phyloP scores from a whole-genome alignment of 108 stramenopile genomes.

The Phaeodactylum tricornutum region DNA sequence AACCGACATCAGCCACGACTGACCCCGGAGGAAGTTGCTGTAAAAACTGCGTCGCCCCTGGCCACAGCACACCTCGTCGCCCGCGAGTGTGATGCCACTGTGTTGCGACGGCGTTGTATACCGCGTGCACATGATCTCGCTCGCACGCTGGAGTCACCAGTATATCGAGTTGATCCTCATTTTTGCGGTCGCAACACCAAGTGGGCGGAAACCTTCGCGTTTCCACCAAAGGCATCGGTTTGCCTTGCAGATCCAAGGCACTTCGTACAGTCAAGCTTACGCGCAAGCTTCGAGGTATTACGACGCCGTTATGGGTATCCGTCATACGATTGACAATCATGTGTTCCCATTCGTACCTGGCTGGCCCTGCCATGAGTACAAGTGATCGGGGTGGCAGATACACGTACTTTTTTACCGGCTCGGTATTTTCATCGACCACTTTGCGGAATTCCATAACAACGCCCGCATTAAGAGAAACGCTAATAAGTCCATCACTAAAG shows the following conservation, averaged over 20 bases:
- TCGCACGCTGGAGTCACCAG: slow-evolving; percentile 78
- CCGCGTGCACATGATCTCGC: slow-evolving; percentile 86
- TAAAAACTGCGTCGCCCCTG: slow-evolving; percentile 85
- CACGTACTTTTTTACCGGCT: slow-evolving; percentile 39
- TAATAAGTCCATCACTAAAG: slow-evolving; percentile 79
- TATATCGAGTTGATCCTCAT: neutral
- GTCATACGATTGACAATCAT: slow-evolving; percentile 78
- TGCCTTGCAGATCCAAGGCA: slow-evolving; percentile 36
- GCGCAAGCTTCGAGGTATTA: slow-evolving; percentile 49
- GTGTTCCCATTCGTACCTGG: slow-evolving; percentile 83
- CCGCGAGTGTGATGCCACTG: slow-evolving; percentile 97
- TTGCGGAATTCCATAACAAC: slow-evolving; percentile 85
- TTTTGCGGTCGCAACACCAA: slow-evolving; percentile 33
- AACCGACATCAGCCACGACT: slow-evolving; percentile 93
- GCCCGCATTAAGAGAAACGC: slow-evolving; percentile 61
- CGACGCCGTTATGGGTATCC: slow-evolving; percentile 60
- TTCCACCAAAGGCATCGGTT: slow-evolving; percentile 44
- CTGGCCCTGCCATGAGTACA: slow-evolving; percentile 61
- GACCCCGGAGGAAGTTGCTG: slow-evolving; percentile 57
- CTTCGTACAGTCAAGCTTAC: slow-evolving; percentile 80
- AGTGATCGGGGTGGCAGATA: slow-evolving; percentile 67
- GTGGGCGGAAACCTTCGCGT: slow-evolving; percentile 46
- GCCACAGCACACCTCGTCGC: slow-evolving; percentile 92
- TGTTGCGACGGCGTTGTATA: slow-evolving; percentile 95
- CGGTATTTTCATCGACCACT: slow-evolving; percentile 10